Base-by-base conservation (phyloP, 192 early-diverging fungal species). In the Neocallimastix lanati region DNA sequence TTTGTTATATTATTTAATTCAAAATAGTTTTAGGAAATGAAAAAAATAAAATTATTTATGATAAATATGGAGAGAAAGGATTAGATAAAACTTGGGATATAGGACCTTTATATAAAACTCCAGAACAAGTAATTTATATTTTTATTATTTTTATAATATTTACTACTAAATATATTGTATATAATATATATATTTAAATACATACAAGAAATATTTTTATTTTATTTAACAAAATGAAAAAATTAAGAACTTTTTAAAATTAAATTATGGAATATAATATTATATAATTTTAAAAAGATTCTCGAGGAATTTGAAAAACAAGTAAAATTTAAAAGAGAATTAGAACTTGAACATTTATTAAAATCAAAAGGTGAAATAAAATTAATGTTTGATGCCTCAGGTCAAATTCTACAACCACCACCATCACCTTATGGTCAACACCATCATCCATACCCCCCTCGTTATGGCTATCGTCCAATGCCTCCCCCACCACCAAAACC, bases 261-360 rank as follows among this genome's bases (percentile, higher is more conserved):
- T 33, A 33, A 33, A 33, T 33, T 33, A 3, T 33, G 4, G 30
- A 33, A 33, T 33, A 33, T 33, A 33, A 33, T 33, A 33, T 33
- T 33, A 6, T 11, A 33, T 6, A 33, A 33, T 6, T 33, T 33
- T 11, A 33, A 33, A 76, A 92, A 93, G 85, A 83, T 94, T 81
- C 86, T 87, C 28, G 88, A 87, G 25, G 89, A 89, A 77, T 93
- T 91, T 82, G 89, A 93, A 82, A 86, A 84, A 28, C 82, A 91
- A 58, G 87, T 88, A 13, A 86, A 88, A 37, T 81, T 84, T 78
- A 89, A 87, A 80, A 85, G 86, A 77, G 87, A 89, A 67, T 84
- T 89, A 81, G 89, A 92, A 25, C 78, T 93, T 14, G 93, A 93
- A 81, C 88, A 86, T 28, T 81, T 91, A 80, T 85, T 91, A 40